These are phyloP conservation scores for Helicostylum pulchrum DNA, from an alignment of 192 early-diverging fungal genomes.

Conservation along the genomic window DNA sequence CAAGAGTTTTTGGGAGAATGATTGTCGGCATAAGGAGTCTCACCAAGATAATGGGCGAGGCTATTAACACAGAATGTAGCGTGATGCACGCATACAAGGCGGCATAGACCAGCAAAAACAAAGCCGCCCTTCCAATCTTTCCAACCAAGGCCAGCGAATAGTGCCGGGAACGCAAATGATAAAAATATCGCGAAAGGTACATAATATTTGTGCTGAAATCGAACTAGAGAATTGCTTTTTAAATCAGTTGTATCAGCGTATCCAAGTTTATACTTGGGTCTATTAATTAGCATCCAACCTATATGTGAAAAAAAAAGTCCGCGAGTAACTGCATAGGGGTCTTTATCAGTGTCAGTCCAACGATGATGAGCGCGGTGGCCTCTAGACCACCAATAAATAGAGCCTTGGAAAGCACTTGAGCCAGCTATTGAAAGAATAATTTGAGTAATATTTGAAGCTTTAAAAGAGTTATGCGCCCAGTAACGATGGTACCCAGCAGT, in stretches of 20 bases:
- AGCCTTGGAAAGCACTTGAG: slow-evolving; percentile 74
- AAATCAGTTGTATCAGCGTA: slow-evolving; percentile 78
- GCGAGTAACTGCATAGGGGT: slow-evolving; percentile 75
- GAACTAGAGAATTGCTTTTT: slow-evolving; percentile 64
- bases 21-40: slow-evolving; percentile 74
- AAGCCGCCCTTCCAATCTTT: slow-evolving; percentile 59
- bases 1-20: slow-evolving; percentile 80
- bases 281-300: slow-evolving; percentile 83
- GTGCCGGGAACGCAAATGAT: slow-evolving; percentile 73
- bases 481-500: slow-evolving; percentile 89
- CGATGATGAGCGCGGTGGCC: slow-evolving; percentile 83
- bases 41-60: slow-evolving; percentile 75
- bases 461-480: slow-evolving; percentile 79
- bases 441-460: slow-evolving; percentile 57
- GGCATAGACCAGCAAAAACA: slow-evolving; percentile 54
- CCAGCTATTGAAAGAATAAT: slow-evolving; percentile 60
- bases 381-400: slow-evolving; percentile 81
- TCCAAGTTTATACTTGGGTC: slow-evolving; percentile 67
- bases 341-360: slow-evolving; percentile 75
- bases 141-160: slow-evolving; percentile 80
- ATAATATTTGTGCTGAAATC: slow-evolving; percentile 79
- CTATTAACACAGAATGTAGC: slow-evolving; percentile 88
- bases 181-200: slow-evolving; percentile 63
- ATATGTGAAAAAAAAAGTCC: slow-evolving; percentile 81
- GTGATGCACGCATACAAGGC: slow-evolving; percentile 79